Conservation (phyloP, 2,329 filamentous ascomycete genomes). For the Venturia oleaginea region DNA sequence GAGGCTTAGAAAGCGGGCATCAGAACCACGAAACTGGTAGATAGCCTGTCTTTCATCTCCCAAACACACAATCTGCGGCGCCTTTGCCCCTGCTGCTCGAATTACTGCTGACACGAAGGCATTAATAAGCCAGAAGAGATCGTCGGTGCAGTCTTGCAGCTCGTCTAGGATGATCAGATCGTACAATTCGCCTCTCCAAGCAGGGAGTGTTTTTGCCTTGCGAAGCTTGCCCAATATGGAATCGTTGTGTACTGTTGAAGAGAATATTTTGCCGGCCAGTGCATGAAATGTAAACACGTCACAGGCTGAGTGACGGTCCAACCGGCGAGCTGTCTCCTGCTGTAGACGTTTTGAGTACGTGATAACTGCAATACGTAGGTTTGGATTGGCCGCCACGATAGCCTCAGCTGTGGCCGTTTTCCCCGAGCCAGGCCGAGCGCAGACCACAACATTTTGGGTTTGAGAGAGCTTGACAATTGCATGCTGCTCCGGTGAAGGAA, state of each 20-base stretch:
- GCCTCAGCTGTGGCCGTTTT: constrained; percentile 17
- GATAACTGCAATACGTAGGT: constrained; percentile 14
- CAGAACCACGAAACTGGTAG: constrained; percentile 16
- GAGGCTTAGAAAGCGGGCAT: constrained; percentile 15
- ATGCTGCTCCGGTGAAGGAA: neutral
- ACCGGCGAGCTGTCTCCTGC: constrained; percentile 13
- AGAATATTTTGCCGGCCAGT: constrained; percentile 9
- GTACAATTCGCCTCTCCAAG: constrained; percentile 15
- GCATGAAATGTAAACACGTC: constrained; percentile 15
- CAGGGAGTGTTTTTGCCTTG: constrained; percentile 9
- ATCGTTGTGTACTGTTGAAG: neutral
- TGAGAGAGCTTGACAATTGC: constrained; percentile 12
- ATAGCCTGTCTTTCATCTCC: constrained; percentile 17
- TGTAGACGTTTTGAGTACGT: constrained; percentile 16
- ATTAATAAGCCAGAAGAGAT: constrained; percentile 16
- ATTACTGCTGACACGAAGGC: constrained; percentile 15
- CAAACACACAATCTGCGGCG: constrained; percentile 16
- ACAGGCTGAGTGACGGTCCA: constrained; percentile 12
- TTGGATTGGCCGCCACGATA: constrained; percentile 15
- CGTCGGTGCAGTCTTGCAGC: constrained; percentile 16
- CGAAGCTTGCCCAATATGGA: constrained; percentile 13
- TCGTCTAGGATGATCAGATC: constrained; percentile 16
- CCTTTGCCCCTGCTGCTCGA: constrained; percentile 10
- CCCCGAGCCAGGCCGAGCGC: constrained; percentile 15
- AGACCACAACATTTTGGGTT: constrained; percentile 16